These are phyloP conservation scores for Pigoraptor vietnamica DNA, from an alignment of 78 protist genomes.

Conservation along the genomic window DNA sequence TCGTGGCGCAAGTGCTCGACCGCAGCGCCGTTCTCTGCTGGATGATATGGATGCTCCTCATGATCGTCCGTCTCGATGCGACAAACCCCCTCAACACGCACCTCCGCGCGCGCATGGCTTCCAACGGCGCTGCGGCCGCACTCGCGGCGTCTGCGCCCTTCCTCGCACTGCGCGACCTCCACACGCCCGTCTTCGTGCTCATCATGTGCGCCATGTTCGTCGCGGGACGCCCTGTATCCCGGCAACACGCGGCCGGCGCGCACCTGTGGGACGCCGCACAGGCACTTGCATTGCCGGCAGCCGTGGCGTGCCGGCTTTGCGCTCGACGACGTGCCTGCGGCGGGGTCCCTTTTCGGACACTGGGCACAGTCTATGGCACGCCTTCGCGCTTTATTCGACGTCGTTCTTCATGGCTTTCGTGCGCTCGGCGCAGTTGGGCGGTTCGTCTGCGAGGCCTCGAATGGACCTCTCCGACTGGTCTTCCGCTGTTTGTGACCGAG, in stretches of 20 bases:
- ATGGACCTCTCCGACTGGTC: too few species aligned
- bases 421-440: background rate
- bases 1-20: background rate
- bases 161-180: background rate
- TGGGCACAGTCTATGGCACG: background rate
- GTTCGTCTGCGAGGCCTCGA: too few species aligned
- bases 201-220: background rate
- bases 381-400: background rate
- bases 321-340: background rate
- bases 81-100: background rate
- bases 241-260: background rate
- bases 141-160: background rate
- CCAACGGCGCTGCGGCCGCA: background rate
- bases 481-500: too few species aligned
- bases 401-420: background rate
- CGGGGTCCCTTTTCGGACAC: background rate
- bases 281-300: background rate
- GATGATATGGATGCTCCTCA: background rate
- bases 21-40: background rate
- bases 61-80: background rate
- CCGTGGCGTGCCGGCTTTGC: background rate
- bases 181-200: background rate
- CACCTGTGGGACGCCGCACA: background rate
- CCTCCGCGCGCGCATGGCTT: background rate
- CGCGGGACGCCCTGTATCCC: background rate